A percentile compares a stretch with the other conserved stretches of the same genome.
phyloP scores from a whole-genome alignment of 2,329 filamentous ascomycete genomes.

The Penicillium corylophilum region DNA sequence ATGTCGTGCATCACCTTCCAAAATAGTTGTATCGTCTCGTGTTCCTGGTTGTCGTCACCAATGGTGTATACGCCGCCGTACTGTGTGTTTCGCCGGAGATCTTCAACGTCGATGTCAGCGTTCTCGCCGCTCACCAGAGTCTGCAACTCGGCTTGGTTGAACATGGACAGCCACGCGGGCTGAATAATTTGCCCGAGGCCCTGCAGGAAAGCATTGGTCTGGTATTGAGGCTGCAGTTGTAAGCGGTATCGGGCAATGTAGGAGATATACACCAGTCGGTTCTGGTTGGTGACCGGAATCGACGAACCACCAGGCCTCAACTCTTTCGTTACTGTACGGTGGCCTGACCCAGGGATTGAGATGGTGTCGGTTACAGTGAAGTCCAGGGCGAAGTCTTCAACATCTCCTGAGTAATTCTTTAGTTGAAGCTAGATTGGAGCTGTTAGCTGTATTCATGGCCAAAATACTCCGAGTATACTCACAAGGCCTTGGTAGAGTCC shows the following conservation, averaged over 20 bases:
- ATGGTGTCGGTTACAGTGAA: constrained; percentile 82
- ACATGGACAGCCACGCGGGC: constrained; percentile 94
- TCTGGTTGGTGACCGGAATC: constrained; percentile 81
- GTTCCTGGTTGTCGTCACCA: constrained; percentile 84
- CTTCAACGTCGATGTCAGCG: constrained; percentile 80
- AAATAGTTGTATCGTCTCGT: constrained; percentile 81
- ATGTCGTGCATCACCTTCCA: constrained; percentile 84
- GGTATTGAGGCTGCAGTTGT: constrained; percentile 72
- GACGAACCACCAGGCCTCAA: constrained; percentile 75
- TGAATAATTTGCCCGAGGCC: constrained; percentile 86
- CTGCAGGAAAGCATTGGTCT: constrained; percentile 83
- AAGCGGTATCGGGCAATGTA: constrained; percentile 86
- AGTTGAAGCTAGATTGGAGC: constrained; percentile 53
- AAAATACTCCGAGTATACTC: constrained; percentile 26
- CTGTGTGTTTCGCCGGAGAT: constrained; percentile 76
- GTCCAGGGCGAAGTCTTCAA: constrained; percentile 77
- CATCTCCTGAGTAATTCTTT: constrained; percentile 81
- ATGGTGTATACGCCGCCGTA: constrained; percentile 88
- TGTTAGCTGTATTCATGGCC: background rate
- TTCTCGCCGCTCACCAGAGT: constrained; percentile 87
- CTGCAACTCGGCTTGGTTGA: constrained; percentile 93
- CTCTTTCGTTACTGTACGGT: constrained; percentile 67
- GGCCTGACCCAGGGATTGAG: constrained; percentile 52
- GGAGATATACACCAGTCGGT: constrained; percentile 90
- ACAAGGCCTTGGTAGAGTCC: constrained; percentile 83